Conservation (phyloP, 192 early-diverging fungal genomes). For the Linnemannia exigua region DNA sequence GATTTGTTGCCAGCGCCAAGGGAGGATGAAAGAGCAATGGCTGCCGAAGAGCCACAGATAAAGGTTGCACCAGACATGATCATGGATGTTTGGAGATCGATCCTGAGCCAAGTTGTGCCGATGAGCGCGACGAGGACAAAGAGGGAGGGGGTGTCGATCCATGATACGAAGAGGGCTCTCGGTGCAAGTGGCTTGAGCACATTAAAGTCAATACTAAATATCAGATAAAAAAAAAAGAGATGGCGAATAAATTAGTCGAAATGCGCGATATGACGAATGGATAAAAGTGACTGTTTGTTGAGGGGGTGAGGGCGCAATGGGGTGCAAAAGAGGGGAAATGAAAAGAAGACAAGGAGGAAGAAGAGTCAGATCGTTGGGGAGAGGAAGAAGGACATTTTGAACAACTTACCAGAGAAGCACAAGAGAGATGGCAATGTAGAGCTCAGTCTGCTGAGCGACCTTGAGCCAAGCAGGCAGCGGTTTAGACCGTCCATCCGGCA, state of each 20-base stretch:
- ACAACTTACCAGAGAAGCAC: constrained; percentile 59
- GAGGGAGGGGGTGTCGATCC: constrained; percentile 67
- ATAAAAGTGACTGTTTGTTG: neutral
- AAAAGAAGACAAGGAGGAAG: neutral
- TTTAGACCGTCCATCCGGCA: constrained; percentile 48
- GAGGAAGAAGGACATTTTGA: neutral
- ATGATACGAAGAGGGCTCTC: constrained; percentile 68
- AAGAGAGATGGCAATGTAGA: constrained; percentile 67
- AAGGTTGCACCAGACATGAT: constrained; percentile 72
- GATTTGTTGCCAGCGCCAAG: constrained; percentile 64
- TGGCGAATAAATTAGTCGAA: neutral
- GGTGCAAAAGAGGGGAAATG: neutral
- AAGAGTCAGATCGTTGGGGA: neutral
- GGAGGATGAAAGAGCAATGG: constrained; percentile 63
- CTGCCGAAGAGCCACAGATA: constrained; percentile 68
- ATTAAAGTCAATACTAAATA: constrained; percentile 60
- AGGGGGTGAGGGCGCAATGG: too few relatives aligned
- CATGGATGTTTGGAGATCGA: constrained; percentile 65
- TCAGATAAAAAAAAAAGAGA: neutral
- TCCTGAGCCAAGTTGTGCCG: constrained; percentile 59
- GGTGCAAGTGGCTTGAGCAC: constrained; percentile 67
- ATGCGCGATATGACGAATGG: constrained; percentile 19
- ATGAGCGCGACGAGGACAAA: constrained; percentile 65
- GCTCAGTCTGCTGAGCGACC: constrained; percentile 66
- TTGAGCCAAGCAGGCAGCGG: constrained; percentile 64